Percentiles rank a stretch among this genome's conserved stretches.
phyloP scores from a whole-genome alignment of 148 eudicot species.

The Bassia scoparia region DNA sequence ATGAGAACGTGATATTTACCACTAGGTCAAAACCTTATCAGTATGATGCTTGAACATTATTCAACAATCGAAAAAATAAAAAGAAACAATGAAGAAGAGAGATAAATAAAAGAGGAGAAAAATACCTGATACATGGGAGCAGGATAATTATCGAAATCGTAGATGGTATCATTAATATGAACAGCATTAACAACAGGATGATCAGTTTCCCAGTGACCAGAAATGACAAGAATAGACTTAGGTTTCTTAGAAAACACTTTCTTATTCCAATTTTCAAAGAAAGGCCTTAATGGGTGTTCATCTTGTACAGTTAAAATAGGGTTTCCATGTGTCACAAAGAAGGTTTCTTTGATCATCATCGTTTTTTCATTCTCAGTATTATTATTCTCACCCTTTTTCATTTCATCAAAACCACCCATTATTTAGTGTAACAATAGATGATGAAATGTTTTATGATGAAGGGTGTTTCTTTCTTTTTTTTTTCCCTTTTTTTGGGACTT shows the following conservation, averaged over 20 bases:
- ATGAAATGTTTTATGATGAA: no score
- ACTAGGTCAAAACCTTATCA: no score
- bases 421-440: no score
- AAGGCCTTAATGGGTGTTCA: conserved; percentile 44
- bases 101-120: not conserved
- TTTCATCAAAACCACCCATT: no score
- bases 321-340: conserved; percentile 59
- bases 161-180: conserved; percentile 42
- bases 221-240: conserved; percentile 43
- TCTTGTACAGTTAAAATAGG: conserved; percentile 56
- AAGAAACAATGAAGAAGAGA: not conserved
- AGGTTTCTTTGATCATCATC: conserved; percentile 32
- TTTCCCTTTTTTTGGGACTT: no score
- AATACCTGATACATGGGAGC: conserved; percentile 52
- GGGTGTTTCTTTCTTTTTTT: no score
- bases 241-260: conserved; percentile 36
- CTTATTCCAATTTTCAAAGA: conserved; percentile 39
- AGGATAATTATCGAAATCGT: conserved; percentile 61
- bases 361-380: no score
- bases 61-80: not conserved
- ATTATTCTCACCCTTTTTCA: no score
- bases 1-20: no score
- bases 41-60: no score
- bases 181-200: conserved; percentile 50
- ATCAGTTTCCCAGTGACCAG: conserved; percentile 72